These are phyloP conservation scores for Heterobasidion irregulare DNA, from an alignment of 1,284 basidiomycete species.

Conservation along the genomic window DNA sequence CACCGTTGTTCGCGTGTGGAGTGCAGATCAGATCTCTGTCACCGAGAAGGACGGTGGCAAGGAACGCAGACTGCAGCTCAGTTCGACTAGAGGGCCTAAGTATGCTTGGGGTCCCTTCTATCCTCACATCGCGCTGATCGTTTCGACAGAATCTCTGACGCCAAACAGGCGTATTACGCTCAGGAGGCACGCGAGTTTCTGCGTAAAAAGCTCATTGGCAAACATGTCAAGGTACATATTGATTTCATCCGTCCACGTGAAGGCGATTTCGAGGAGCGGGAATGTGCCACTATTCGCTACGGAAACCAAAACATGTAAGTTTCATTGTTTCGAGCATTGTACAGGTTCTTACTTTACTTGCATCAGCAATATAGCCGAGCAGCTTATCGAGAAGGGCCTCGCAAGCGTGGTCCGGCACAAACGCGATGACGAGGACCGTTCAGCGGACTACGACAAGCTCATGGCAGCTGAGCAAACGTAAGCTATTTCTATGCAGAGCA, in stretches of 20 bases:
- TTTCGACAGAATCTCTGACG: slow-evolving; percentile 62
- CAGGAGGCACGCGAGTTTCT: slow-evolving; percentile 90
- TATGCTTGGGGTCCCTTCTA: slow-evolving; percentile 24
- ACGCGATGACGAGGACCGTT: slow-evolving; percentile 92
- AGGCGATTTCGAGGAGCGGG: slow-evolving; percentile 88
- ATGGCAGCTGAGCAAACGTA: slow-evolving; percentile 91
- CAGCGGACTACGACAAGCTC: slow-evolving; percentile 89
- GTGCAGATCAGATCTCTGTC: slow-evolving; percentile 85
- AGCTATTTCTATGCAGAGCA: background rate
- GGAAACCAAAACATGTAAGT: slow-evolving; percentile 70
- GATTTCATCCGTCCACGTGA: slow-evolving; percentile 92
- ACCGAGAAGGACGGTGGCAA: slow-evolving; percentile 65
- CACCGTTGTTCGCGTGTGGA: slow-evolving; percentile 84
- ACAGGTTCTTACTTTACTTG: background rate
- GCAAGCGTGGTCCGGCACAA: slow-evolving; percentile 88
- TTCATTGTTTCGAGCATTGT: slow-evolving; percentile 3
- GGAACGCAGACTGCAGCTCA: slow-evolving; percentile 83
- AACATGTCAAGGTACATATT: slow-evolving; percentile 75
- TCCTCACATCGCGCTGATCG: too few relatives aligned
- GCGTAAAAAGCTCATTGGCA: slow-evolving; percentile 86
- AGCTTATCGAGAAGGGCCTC: slow-evolving; percentile 88
- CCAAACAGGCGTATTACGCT: slow-evolving; percentile 84
- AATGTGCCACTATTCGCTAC: slow-evolving; percentile 83
- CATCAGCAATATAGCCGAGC: slow-evolving; percentile 83
- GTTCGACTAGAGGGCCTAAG: slow-evolving; percentile 86